A percentile compares a stretch with the other conserved stretches of the same genome.
phyloP scores from a whole-genome alignment of 768 basidiomycete genomes.

The Mycena pura region DNA sequence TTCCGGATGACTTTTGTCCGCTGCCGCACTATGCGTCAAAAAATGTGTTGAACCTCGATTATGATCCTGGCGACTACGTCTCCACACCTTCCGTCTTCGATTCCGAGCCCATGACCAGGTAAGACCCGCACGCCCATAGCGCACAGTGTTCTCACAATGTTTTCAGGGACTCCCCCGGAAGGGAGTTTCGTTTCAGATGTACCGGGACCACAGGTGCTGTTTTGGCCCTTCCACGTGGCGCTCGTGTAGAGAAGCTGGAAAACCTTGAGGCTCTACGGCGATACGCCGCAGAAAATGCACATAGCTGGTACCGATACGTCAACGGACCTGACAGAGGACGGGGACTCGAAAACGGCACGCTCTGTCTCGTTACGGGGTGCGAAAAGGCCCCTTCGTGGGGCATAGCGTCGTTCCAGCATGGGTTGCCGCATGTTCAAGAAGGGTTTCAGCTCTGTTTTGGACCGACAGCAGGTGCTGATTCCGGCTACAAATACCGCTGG shows the following conservation, averaged over 20 bases:
- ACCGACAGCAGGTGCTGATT: not conserved
- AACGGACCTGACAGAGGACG: constrained; percentile 12
- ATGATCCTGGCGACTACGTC: constrained; percentile 2
- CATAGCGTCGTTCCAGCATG: constrained; percentile 14
- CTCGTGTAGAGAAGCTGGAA: not conserved
- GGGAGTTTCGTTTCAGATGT: constrained; percentile 13
- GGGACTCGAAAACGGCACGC: constrained; percentile 16
- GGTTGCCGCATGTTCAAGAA: not conserved
- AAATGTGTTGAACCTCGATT: not conserved
- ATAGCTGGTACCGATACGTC: constrained; percentile 26
- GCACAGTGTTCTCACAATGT: no score
- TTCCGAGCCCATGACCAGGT: no score
- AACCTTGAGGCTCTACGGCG: constrained; percentile 11
- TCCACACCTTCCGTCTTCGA: not conserved
- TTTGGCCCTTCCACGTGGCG: constrained; percentile 23
- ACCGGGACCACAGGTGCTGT: constrained; percentile 16
- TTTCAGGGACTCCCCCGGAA: not conserved
- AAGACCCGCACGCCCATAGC: no score
- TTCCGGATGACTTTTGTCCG: constrained; percentile 35
- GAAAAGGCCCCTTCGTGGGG: constrained; percentile 27
- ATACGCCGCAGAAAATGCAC: constrained; percentile 18
- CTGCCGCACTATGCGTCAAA: not conserved
- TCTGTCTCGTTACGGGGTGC: constrained; percentile 28
- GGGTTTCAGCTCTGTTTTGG: constrained; percentile 1
- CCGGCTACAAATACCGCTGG: constrained; percentile 2